Percentiles rank a stretch among this genome's conserved stretches.
Conservation (phyloP, 2,329 filamentous ascomycete genomes). For the Coniella lustricola region DNA sequence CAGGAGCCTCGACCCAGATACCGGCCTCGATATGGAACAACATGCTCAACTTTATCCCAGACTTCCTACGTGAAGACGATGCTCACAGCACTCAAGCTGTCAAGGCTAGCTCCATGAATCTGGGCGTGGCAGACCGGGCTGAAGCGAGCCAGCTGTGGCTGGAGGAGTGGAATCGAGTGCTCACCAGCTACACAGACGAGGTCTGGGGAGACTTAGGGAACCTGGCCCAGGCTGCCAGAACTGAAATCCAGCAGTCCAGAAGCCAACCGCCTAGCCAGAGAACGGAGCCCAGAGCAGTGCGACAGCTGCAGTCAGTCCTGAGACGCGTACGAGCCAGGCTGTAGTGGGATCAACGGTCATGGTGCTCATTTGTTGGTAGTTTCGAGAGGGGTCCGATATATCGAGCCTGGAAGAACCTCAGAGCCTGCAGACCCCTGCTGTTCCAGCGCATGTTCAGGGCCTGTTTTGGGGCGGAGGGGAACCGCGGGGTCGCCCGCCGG, state of each 20-base stretch:
- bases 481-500: not conserved
- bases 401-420: not conserved
- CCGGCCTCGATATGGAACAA: conserved; percentile 33
- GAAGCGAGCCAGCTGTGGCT: conserved; percentile 41
- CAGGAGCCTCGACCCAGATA: conserved; percentile 10
- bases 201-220: conserved; percentile 60
- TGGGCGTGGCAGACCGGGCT: conserved; percentile 32
- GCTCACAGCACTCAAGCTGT: conserved; percentile 13
- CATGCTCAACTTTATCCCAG: conserved; percentile 44
- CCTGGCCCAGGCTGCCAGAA: conserved; percentile 47
- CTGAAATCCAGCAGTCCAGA: conserved; percentile 44
- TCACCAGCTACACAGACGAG: conserved; percentile 54
- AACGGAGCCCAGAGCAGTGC: conserved; percentile 28
- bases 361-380: too few species aligned
- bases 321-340: conserved; percentile 29
- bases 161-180: conserved; percentile 48
- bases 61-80: conserved; percentile 28
- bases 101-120: conserved; percentile 22
- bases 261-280: conserved; percentile 19
- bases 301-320: conserved; percentile 33
- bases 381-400: too few species aligned
- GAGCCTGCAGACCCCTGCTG: not conserved
- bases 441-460: too few species aligned
- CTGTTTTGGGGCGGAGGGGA: not conserved
- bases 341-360: too few species aligned